Base-by-base conservation (phyloP, 768 basidiomycete genomes). In the Daedaleopsis nitida region DNA sequence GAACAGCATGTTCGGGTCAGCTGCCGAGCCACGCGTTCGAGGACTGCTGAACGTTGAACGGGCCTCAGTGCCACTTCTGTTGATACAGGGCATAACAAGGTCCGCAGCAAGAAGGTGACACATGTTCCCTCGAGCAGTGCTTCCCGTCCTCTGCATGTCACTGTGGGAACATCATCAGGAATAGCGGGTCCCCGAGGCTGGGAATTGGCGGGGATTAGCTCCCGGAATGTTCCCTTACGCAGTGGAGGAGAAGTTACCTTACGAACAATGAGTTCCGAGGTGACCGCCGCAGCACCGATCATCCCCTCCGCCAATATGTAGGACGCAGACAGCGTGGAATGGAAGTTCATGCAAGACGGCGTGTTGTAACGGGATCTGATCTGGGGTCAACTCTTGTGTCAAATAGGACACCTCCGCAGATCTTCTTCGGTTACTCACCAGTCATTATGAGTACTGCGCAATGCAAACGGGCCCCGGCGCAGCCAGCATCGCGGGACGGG, bases 121-220 rank as follows among this genome's bases (percentile, higher is more conserved):
- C 27, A 42, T 17, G 13, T 49, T 43, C 45, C 32, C 61, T 52
- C 45, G 27, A 38, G 39, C 49, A 52, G 19, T 37, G 45, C 60
- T 55, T 38, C 16, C 49, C 16, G 23, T 38, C 49, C 55, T 24
- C 39, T 54, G 39, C 24, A 43, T 37, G 43, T 32, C 34, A 55
- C 53, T 44, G 48, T 14, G 57, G 52, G 27, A 58, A 54, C 61
- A 58, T 23, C 56, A 58, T 62, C 61, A 62, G 61, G 61, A 47
- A 58, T 45, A 47, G 21, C 61, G 61, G 61, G 52, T 21, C 52
- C 61, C 61, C 61, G 61, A 57, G 45, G 45, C 37, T 62, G 53
- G 51, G 49, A 52, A 55, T 24, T 23, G 21, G 23, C 47, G 21
- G 23, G 9, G 24, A 13, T 14, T 14, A 49, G 21, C 23, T 24